These are phyloP conservation scores for Ganoderma meredithae DNA, from an alignment of 1,284 basidiomycete genomes.

Conservation along the genomic window DNA sequence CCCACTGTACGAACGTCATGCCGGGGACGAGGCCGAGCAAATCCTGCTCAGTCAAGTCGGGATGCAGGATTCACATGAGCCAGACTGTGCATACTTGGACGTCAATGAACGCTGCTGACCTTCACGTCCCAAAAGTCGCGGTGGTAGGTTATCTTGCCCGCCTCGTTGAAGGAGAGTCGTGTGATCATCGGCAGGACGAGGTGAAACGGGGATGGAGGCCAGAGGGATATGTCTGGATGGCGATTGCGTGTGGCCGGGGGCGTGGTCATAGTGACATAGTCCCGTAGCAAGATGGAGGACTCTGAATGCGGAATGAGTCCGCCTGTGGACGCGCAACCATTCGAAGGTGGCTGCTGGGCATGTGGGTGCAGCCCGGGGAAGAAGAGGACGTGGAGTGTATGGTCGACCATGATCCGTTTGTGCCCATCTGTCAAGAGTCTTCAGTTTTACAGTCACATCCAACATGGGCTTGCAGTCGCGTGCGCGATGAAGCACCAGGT, in stretches of 20 bases:
- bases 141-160: slow-evolving; percentile 74
- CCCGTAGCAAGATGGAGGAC: neutral
- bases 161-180: slow-evolving; percentile 76
- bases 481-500: neutral
- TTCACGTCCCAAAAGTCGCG: slow-evolving; percentile 77
- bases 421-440: slow-evolving; percentile 62
- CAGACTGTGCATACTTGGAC: neutral
- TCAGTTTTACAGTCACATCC: neutral
- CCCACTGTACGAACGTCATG: slow-evolving; percentile 68
- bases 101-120: slow-evolving; percentile 23
- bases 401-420: slow-evolving; percentile 73
- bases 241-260: slow-evolving; percentile 23
- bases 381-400: slow-evolving; percentile 51
- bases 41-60: slow-evolving; percentile 49
- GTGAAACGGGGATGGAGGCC: slow-evolving; percentile 72
- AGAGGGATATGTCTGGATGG: slow-evolving; percentile 53
- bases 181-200: slow-evolving; percentile 72
- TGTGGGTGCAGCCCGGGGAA: slow-evolving; percentile 46
- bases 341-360: slow-evolving; percentile 3
- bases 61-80: neutral
- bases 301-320: neutral
- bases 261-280: neutral
- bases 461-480: neutral
- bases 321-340: neutral
- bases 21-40: slow-evolving; percentile 74